Evolutionary conservation across 169 alveolate genomes (phyloP), one percentile per base, ranked within the genome.

Genomic region (Plasmodium inui): DNA sequence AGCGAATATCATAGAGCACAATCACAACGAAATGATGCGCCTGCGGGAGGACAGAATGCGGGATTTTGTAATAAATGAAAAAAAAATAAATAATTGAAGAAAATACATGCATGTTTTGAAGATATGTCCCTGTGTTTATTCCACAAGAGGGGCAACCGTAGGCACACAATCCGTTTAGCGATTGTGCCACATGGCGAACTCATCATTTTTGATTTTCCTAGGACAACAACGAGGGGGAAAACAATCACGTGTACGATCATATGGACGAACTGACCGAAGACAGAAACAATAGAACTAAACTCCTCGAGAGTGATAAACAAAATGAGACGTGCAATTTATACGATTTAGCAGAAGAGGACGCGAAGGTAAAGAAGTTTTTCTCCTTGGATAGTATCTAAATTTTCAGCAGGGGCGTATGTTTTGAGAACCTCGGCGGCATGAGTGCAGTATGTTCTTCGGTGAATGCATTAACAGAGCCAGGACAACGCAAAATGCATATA

Each of bases 1-100:
- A 90, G 95, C 91, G 28, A 70, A 90, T 81, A 55, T 82, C 32
- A 19, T 90, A 70, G 84, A 90, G 44, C 82, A 82, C 41, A 81
- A 90, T 34, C 95, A 90, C 61, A 82, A 79, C 55, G 95, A 74
- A 90, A 67, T 80, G 14, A 90, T 76, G 95, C 39, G 79, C 55
- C 39, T 57, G 53, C 46, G 91, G 39, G 92, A 80, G 53, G 37
- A 81, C 7, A 55, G 95, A 90, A 81, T 90, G 26, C 22, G 83
- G 46, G 19, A 90, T 44, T 41, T 76, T 44, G 92, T 81, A 90
- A 72, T 41, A 41, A 32, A 67, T 22, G 17, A 90, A 90, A 67
- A 79, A 81, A 41, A 17, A 79, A 76, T 76, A 86, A 76, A 86
- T 53, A 70, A 76, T 19, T 12, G 26, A 55, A 50, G 80, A 76